A percentile compares a stretch with the other conserved stretches of the same genome.
phyloP scores from a whole-genome alignment of 2,329 filamentous ascomycete genomes.

The Furcasterigmium sp. region DNA sequence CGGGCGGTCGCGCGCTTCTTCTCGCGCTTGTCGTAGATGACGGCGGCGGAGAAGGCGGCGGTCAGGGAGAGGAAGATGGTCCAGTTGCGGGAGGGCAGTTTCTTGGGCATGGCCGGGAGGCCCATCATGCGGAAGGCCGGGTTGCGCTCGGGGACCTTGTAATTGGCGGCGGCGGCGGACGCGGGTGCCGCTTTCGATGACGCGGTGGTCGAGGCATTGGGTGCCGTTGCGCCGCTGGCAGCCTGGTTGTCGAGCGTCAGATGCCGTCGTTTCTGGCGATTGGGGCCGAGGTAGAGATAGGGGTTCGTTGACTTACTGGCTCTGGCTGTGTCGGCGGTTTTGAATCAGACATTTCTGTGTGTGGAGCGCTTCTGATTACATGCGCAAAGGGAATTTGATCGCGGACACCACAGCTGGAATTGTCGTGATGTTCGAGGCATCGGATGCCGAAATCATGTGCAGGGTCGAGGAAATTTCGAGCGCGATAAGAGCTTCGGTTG shows the following conservation, averaged over 20 bases:
- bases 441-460: too few relatives aligned
- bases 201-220: not conserved
- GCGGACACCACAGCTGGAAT: too few relatives aligned
- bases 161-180: constrained; percentile 17
- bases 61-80: constrained; percentile 86
- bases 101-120: constrained; percentile 75
- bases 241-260: constrained; percentile 6
- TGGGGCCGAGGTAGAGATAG: not conserved
- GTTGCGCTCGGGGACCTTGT: constrained; percentile 52
- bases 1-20: constrained; percentile 80
- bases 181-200: constrained; percentile 15
- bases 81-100: constrained; percentile 94
- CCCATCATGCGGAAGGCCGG: constrained; percentile 76
- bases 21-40: constrained; percentile 89
- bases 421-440: too few relatives aligned
- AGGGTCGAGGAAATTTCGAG: constrained; percentile 4
- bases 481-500: constrained; percentile 6
- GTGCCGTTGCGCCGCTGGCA: not conserved
- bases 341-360: constrained; percentile 14
- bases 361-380: not conserved
- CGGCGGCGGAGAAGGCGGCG: constrained; percentile 69
- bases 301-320: constrained; percentile 9
- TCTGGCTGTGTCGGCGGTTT: constrained; percentile 14
- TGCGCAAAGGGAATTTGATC: not conserved
- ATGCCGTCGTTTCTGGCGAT: not conserved